These are phyloP conservation scores for Draba incana DNA, from an alignment of 345 rosid species.

Conservation along the genomic window DNA sequence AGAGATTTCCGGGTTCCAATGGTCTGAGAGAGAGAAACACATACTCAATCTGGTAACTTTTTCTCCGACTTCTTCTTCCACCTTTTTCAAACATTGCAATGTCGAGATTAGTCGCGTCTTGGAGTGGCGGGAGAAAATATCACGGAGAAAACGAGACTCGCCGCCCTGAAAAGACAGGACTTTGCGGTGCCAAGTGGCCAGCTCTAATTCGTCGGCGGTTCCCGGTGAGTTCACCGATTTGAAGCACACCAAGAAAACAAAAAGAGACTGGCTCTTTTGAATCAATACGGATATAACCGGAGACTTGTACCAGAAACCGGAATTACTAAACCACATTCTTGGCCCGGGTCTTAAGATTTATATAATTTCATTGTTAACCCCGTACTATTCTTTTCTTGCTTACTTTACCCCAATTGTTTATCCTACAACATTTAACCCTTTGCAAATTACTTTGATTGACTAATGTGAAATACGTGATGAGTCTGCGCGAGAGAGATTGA, in stretches of 20 bases:
- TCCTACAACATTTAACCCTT: not conserved
- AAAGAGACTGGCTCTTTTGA: not conserved
- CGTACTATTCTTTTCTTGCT: not conserved
- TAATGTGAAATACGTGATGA: too few relatives aligned
- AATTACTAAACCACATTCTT: not conserved
- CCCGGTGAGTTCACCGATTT: conserved; percentile 13
- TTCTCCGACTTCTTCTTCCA: conserved; percentile 29
- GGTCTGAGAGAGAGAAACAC: conserved; percentile 53
- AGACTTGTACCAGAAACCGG: not conserved
- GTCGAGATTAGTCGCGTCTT: conserved; percentile 44
- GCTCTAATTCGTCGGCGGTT: conserved; percentile 26
- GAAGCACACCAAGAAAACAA: not conserved
- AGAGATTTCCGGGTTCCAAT: conserved; percentile 62
- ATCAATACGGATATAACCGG: not conserved
- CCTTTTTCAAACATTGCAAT: conserved; percentile 40
- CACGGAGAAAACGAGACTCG: conserved; percentile 19
- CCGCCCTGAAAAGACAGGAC: conserved; percentile 39
- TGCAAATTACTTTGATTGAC: not conserved
- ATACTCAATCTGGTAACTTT: conserved; percentile 29
- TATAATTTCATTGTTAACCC: too few relatives aligned
- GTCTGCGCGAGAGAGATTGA: too few relatives aligned
- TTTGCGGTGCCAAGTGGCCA: conserved; percentile 37
- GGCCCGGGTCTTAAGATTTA: too few relatives aligned
- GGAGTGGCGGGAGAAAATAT: conserved; percentile 21
- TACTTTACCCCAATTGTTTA: conserved; percentile 5